Conservation (phyloP, 2,329 filamentous ascomycete species). For the Cladophialophora bantiana region DNA sequence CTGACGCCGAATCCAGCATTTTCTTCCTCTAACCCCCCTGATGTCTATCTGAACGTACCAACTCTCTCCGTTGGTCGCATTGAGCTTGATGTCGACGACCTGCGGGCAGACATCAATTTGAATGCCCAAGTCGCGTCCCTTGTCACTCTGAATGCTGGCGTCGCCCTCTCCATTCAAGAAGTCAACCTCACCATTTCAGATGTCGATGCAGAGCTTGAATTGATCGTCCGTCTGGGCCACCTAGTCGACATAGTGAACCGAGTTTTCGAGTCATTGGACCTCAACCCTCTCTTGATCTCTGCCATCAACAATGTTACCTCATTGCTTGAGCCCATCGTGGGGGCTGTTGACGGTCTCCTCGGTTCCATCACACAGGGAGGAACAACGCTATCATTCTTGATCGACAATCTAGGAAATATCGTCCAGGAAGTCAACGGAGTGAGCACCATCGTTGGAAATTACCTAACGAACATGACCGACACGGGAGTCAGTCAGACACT, state of each 20-base stretch:
- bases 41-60: conserved; percentile 65
- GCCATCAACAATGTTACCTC: conserved; percentile 62
- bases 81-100: conserved; percentile 66
- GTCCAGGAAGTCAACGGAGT: conserved; percentile 65
- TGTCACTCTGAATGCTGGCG: conserved; percentile 60
- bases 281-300: conserved; percentile 67
- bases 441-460: conserved; percentile 65
- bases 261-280: conserved; percentile 64
- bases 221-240: conserved; percentile 66
- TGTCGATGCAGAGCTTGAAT: conserved; percentile 65
- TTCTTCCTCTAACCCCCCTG: conserved; percentile 47
- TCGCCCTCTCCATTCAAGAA: conserved; percentile 55
- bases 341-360: conserved; percentile 65
- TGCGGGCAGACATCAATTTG: conserved; percentile 66
- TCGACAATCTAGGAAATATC: conserved; percentile 70
- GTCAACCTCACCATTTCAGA: conserved; percentile 69
- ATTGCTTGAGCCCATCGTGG: conserved; percentile 61
- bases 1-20: conserved; percentile 45
- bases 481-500: conserved; percentile 43
- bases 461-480: conserved; percentile 65
- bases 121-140: conserved; percentile 66
- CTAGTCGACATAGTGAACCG: conserved; percentile 68
- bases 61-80: conserved; percentile 66
- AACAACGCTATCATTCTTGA: conserved; percentile 61
- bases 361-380: conserved; percentile 65